A percentile compares a stretch with the other conserved stretches of the same genome.
Conservation (phyloP, 331 rosid genomes). For the Saraca asoca region DNA sequence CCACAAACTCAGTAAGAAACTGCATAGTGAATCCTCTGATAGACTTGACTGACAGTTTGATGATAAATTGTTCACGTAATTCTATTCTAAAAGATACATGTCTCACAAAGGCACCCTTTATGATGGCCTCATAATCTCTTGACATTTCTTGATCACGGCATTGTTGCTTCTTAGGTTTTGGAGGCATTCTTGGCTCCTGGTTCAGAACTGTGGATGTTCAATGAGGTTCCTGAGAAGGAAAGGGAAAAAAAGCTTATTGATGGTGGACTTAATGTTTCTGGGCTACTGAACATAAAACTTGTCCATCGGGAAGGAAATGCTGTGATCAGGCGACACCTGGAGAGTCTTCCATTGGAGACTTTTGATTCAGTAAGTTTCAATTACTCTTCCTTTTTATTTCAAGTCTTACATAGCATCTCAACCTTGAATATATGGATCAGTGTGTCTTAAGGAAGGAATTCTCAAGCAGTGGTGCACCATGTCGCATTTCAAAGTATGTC, state of each 20-base stretch:
- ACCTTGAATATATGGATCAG: constrained; percentile 9
- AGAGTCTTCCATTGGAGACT: constrained; percentile 90
- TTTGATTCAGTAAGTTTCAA: constrained; percentile 85
- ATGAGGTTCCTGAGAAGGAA: constrained; percentile 83
- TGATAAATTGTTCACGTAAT: no score
- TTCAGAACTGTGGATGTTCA: constrained; percentile 98
- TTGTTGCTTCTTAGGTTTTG: constrained; percentile 66
- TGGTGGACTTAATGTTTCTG: constrained; percentile 85
- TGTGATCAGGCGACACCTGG: constrained; percentile 90
- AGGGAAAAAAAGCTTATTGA: constrained; percentile 86
- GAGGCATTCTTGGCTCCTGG: constrained; percentile 91
- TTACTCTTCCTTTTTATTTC: constrained; percentile 18
- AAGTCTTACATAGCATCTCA: constrained; percentile 2
- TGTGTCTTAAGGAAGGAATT: constrained; percentile 29
- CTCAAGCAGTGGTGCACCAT: constrained; percentile 13
- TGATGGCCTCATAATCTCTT: no score
- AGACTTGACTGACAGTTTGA: no score
- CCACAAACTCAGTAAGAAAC: constrained; percentile 9
- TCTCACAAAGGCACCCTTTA: no score
- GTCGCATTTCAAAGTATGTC: constrained; percentile 21
- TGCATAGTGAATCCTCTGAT: not conserved
- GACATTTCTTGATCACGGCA: constrained; percentile 22
- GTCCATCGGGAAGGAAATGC: constrained; percentile 95
- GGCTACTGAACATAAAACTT: constrained; percentile 75
- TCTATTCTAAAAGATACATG: no score